Evolutionary conservation across 768 basidiomycete species (phyloP), one percentile per base, ranked within the genome.

Genomic region (Epithele typhae): DNA sequence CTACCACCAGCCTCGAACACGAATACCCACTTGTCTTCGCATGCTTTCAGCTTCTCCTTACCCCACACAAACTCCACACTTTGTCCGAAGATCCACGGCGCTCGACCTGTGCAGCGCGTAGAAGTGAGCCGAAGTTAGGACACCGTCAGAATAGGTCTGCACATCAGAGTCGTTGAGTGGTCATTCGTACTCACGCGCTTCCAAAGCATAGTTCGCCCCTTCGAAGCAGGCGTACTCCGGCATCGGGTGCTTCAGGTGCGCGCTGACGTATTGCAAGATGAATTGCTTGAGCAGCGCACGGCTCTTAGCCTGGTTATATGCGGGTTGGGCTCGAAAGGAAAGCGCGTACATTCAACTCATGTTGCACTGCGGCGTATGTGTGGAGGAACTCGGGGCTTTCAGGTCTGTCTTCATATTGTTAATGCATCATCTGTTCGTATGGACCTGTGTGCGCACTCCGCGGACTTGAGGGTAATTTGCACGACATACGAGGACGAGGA

Each of bases 401-500:
- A n/a, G n/a, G n/a, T n/a, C n/a, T n/a, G n/a, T n/a, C n/a, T n/a
- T n/a, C n/a, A n/a, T n/a, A n/a, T n/a, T n/a, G n/a, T n/a, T n/a
- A n/a, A n/a, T n/a, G n/a, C n/a, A n/a, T n/a, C n/a, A n/a, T n/a
- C n/a, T n/a, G n/a, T n/a, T n/a, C n/a, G n/a, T n/a, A n/a, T n/a
- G n/a, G n/a, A n/a, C n/a, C n/a, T n/a, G n/a, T n/a, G n/a, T n/a
- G n/a, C 27, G 27, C 14, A 30, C 27, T 7, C 14, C 14, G 7
- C 27, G 14, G 51, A 35, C 27, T 54, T 59, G 41, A 59, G 47
- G 25, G 52, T 59, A 11, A 58, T 48, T 46, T 63, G 61, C 4
- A 53, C 57, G 12, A 52, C 56, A 9, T 22, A 51, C 30, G 11
- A n/a, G 12, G 35, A 33, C 11, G 18, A 27, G 8, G 6, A 40